Base-by-base conservation (phyloP, 129 eudicot genomes). In the Apium graveolens region DNA sequence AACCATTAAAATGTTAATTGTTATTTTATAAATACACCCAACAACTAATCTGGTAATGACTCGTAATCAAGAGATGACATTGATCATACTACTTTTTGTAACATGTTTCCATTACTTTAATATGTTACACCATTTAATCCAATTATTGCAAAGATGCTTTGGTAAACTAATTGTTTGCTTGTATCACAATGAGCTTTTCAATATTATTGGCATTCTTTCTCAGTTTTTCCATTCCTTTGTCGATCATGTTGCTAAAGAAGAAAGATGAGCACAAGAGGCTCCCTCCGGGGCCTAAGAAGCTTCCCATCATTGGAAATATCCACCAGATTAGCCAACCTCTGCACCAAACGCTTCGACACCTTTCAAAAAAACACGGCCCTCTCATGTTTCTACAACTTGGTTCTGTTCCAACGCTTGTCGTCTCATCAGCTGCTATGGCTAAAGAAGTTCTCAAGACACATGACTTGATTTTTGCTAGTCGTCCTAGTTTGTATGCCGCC, bases 231-330 rank as follows among this genome's bases (percentile, higher is more conserved):
- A 24, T 70, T 18, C 75, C 75, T 70, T 37, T 70, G 26, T 38
- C 5, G 14, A 21, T 70, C 27, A 38, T 9, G 31, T 0, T 34
- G 42, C 8, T 5, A 21, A 70, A 70, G 75, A 68, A 34, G 43
- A 68, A 32, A 66, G 26, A 37, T 18, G 16, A 3, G 38, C 11
- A 8, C 37, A 76, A 83, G 73, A 17, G n/a, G 38, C 76, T 79
- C 29, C 90, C 88, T 11, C 88, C 90, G 31, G 44, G 84, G 9
- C 90, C 88, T 29, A 82, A 82, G 29, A 46, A 62, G 6, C 78
- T 84, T 32, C 90, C 88, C 2, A 76, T 87, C n/a, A 75, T 87
- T 16, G 90, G 90, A 42, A 87, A 84, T 80, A 63, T 84, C 11
- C 86, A 84, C 76, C 90, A 84, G 38, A 32, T 86, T 1, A 81